Conservation (phyloP, 1,139 yeast genomes). For the Sugiyamaella sp. region DNA sequence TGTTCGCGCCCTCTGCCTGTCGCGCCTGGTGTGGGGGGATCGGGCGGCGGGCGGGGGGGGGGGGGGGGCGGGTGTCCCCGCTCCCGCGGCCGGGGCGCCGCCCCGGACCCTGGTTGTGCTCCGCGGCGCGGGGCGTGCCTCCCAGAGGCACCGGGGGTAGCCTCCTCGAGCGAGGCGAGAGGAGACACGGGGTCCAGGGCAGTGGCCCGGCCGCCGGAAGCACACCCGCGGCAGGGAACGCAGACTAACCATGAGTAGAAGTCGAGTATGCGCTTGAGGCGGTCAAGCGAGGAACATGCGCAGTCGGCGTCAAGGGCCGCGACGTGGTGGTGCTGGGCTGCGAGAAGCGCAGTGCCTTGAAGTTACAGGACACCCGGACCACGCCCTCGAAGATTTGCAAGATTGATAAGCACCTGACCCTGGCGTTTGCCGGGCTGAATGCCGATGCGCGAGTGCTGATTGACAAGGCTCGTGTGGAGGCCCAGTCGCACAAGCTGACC, state of each 20-base stretch:
- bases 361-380: slow-evolving; percentile 93
- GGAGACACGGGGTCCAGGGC: neutral
- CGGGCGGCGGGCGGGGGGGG: too few relatives aligned
- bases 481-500: slow-evolving; percentile 92
- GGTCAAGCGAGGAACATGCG: slow-evolving; percentile 54
- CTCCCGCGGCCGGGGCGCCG: slow-evolving; percentile 1
- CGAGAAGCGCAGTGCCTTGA: slow-evolving; percentile 93
- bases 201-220: neutral
- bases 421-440: slow-evolving; percentile 96
- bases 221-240: neutral
- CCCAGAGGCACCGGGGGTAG: neutral
- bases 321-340: slow-evolving; percentile 92
- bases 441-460: slow-evolving; percentile 96
- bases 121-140: neutral
- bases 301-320: slow-evolving; percentile 79
- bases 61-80: too few relatives aligned
- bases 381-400: slow-evolving; percentile 94
- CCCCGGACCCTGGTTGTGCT: neutral
- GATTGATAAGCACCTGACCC: slow-evolving; percentile 84
- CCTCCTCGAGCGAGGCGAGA: neutral
- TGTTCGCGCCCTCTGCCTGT: too few relatives aligned
- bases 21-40: too few relatives aligned
- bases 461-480: slow-evolving; percentile 95
- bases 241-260: slow-evolving; percentile 50
- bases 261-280: slow-evolving; percentile 98